phyloP scores from a whole-genome alignment of 2,329 filamentous ascomycete species.

The Xylaria polymorpha region DNA sequence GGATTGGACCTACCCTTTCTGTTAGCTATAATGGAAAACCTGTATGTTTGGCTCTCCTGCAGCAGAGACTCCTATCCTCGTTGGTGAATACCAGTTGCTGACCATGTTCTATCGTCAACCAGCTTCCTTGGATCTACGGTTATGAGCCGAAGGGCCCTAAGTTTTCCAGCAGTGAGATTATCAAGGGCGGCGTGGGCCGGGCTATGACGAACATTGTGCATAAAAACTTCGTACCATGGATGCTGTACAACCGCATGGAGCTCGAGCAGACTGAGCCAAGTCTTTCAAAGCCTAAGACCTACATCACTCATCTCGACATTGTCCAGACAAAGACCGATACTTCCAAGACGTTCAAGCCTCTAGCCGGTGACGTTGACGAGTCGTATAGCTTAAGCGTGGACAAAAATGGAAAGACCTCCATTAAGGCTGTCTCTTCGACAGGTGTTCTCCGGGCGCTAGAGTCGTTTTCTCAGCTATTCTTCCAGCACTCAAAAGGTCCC shows the following conservation, averaged over 20 bases:
- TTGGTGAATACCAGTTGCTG: constrained; percentile 48
- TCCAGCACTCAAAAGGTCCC: constrained; percentile 69
- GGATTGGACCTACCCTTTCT: constrained; percentile 62
- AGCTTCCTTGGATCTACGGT: constrained; percentile 62
- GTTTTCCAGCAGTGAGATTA: constrained; percentile 64
- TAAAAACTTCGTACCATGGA: constrained; percentile 81
- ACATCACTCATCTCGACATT: constrained; percentile 71
- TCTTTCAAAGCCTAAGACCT: constrained; percentile 56
- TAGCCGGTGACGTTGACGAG: constrained; percentile 75
- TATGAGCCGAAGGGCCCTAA: constrained; percentile 55
- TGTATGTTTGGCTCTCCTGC: constrained; percentile 57
- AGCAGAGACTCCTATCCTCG: background rate
- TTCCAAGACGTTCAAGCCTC: constrained; percentile 66
- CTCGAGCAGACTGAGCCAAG: constrained; percentile 72
- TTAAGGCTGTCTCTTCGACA: constrained; percentile 73
- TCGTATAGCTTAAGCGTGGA: constrained; percentile 76
- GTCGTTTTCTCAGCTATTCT: constrained; percentile 84
- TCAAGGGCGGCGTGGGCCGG: constrained; percentile 68
- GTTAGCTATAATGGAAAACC: constrained; percentile 69
- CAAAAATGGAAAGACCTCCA: constrained; percentile 67
- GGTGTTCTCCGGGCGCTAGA: constrained; percentile 80
- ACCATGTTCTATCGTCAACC: constrained; percentile 41
- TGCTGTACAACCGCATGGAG: constrained; percentile 71
- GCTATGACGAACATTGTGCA: constrained; percentile 73
- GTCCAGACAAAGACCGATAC: constrained; percentile 68